Evolutionary conservation across 208 protist genomes (phyloP).

Genomic region (Acanthamoeba lenticulata): DNA sequence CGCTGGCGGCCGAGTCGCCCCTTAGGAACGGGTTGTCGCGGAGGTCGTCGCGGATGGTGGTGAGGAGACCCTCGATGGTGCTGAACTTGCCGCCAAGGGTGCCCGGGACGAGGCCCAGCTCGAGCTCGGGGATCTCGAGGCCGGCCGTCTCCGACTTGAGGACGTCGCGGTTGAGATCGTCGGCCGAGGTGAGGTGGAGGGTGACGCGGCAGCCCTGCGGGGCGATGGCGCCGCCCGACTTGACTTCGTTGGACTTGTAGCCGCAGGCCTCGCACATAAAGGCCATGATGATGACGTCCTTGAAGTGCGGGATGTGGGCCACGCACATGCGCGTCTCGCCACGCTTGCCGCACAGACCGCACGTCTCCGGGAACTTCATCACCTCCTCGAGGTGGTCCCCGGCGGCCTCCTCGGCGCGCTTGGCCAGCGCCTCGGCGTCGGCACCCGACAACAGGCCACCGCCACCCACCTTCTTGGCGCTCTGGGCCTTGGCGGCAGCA

Average conservation of each 20-base stretch:
- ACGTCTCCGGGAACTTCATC: conserved; percentile 70
- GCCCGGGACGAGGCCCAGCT: conserved; percentile 81
- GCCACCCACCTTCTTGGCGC: neutral
- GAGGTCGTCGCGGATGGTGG: conserved; percentile 77
- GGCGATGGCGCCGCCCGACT: conserved; percentile 86
- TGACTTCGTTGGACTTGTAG: conserved; percentile 88
- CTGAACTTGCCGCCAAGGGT: conserved; percentile 89
- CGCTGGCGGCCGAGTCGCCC: conserved; percentile 77
- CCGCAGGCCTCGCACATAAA: conserved; percentile 87
- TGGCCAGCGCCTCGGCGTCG: conserved; percentile 31
- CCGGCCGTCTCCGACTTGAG: conserved; percentile 89
- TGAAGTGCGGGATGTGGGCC: conserved; percentile 90
- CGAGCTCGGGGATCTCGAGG: conserved; percentile 86
- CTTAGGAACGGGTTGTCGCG: conserved; percentile 79
- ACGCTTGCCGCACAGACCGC: conserved; percentile 72
- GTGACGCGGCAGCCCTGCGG: conserved; percentile 77
- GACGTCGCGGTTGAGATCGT: conserved; percentile 87
- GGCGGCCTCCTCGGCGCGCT: neutral
- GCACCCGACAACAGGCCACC: neutral
- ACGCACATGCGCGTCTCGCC: conserved; percentile 70
- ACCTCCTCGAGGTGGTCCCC: conserved; percentile 60
- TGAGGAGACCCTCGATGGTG: conserved; percentile 89
- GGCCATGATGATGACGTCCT: conserved; percentile 89
- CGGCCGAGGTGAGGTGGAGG: conserved; percentile 77
- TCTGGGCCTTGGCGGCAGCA: neutral